phyloP scores from a whole-genome alignment of 352 stramenopile genomes.

The Phytophthora meadii region DNA sequence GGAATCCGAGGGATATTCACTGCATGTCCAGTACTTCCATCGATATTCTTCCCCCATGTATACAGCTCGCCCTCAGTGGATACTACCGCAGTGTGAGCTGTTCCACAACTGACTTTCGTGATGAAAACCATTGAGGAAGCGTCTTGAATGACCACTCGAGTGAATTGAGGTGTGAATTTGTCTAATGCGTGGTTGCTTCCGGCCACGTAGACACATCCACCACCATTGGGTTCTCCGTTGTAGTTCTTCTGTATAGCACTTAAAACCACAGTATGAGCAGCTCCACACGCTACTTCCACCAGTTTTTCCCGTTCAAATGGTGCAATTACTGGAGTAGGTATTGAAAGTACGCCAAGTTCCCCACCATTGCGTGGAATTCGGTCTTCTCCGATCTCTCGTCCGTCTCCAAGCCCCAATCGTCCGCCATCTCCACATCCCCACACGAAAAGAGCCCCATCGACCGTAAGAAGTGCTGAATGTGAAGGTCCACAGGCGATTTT shows the following conservation, averaged over 20 bases:
- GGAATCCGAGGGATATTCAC: constrained; percentile 43
- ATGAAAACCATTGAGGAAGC: constrained; percentile 29
- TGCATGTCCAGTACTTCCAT: constrained; percentile 68
- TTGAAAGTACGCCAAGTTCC: constrained; percentile 47
- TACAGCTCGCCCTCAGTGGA: constrained; percentile 70
- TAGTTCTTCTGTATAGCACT: constrained; percentile 31
- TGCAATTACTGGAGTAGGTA: constrained; percentile 46
- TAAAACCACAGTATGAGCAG: constrained; percentile 66
- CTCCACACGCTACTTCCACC: constrained; percentile 75
- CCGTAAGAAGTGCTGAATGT: constrained; percentile 73
- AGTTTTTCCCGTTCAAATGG: constrained; percentile 54
- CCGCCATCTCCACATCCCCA: constrained; percentile 80
- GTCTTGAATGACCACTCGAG: constrained; percentile 33
- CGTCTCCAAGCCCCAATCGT: constrained; percentile 75
- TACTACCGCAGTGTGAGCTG: constrained; percentile 71
- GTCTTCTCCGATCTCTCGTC: constrained; percentile 63
- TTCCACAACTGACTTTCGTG: constrained; percentile 65
- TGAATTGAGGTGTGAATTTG: constrained; percentile 70
- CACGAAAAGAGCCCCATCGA: constrained; percentile 65
- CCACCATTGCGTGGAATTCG: constrained; percentile 65
- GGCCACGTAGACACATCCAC: constrained; percentile 62
- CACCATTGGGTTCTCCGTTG: constrained; percentile 15
- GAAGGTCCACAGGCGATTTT: constrained; percentile 82
- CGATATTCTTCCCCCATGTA: constrained; percentile 78
- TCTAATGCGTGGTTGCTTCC: constrained; percentile 72